phyloP scores from a whole-genome alignment of 2,329 filamentous ascomycete species.

The Aspergillus candidus region DNA sequence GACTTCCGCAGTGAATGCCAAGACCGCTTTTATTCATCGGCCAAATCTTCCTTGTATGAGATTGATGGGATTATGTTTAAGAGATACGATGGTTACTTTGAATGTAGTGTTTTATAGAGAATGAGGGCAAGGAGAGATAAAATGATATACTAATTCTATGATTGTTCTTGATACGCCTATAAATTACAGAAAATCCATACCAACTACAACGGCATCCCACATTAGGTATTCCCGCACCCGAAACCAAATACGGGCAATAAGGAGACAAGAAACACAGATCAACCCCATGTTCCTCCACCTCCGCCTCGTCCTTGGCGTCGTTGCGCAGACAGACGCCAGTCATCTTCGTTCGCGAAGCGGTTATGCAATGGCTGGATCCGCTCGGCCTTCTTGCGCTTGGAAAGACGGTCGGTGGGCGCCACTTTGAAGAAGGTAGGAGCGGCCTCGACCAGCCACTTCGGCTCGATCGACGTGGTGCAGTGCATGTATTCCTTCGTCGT shows the following conservation, averaged over 20 bases:
- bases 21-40: too few species aligned
- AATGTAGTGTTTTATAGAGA: too few species aligned
- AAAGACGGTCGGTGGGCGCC: conserved; percentile 75
- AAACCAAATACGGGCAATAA: background rate
- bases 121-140: too few species aligned
- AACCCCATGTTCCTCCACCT: conserved; percentile 85
- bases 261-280: conserved; percentile 10
- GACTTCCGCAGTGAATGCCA: background rate
- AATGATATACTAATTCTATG: background rate
- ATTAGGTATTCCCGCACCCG: conserved; percentile 6
- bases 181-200: background rate
- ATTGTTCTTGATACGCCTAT: background rate
- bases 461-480: conserved; percentile 84
- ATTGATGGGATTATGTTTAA: too few species aligned
- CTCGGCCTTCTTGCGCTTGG: conserved; percentile 89
- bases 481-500: conserved; percentile 95
- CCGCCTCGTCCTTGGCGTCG: conserved; percentile 76
- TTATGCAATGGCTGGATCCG: conserved; percentile 93
- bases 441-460: conserved; percentile 87
- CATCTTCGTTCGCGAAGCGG: conserved; percentile 83
- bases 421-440: conserved; percentile 99
- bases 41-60: too few species aligned
- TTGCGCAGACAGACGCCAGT: conserved; percentile 90
- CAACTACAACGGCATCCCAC: background rate
- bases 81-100: too few species aligned